These are phyloP conservation scores for Boletus rubroflammeus DNA, from an alignment of 768 basidiomycete species.

Conservation along the genomic window DNA sequence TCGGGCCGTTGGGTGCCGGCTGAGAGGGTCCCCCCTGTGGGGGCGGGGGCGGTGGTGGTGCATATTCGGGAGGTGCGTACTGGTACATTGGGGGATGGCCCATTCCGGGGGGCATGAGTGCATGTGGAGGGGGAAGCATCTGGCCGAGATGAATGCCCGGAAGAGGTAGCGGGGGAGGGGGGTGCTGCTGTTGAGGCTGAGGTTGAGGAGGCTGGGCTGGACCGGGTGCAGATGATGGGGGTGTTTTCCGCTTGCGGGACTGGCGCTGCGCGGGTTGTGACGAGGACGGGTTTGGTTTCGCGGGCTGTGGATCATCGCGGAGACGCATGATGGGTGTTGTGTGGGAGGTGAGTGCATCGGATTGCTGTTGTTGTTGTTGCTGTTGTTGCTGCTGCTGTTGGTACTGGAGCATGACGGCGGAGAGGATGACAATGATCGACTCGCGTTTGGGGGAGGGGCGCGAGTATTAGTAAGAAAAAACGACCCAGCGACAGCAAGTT, in stretches of 20 bases:
- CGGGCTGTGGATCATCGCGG: conserved; percentile 47
- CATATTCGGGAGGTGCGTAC: conserved; percentile 33
- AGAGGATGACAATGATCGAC: conserved; percentile 25
- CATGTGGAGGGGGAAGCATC: conserved; percentile 52
- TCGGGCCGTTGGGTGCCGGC: conserved; percentile 25
- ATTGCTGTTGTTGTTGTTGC: conserved; percentile 17
- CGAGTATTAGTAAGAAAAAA: conserved; percentile 39
- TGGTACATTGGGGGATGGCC: conserved; percentile 31
- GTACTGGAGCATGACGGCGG: conserved; percentile 29
- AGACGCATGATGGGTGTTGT: conserved; percentile 48
- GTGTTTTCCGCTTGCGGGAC: conserved; percentile 66
- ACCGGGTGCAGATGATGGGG: conserved; percentile 38
- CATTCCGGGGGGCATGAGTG: conserved; percentile 45
- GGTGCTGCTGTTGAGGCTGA: conserved; percentile 28
- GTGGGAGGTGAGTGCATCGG: conserved; percentile 18
- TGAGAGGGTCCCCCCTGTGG: conserved; percentile 26
- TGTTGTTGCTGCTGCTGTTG: background rate
- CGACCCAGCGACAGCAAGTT: background rate
- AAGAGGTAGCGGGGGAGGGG: conserved; percentile 35
- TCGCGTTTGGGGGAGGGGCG: conserved; percentile 34
- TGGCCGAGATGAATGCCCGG: conserved; percentile 44
- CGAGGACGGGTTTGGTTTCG: conserved; percentile 10
- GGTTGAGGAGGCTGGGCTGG: conserved; percentile 19
- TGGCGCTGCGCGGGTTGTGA: conserved; percentile 24
- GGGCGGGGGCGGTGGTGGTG: conserved; percentile 26